Evolutionary conservation across 1,284 basidiomycete species (phyloP), one percentile per base, ranked within the genome.

Genomic region (Microbotryum saponariae): DNA sequence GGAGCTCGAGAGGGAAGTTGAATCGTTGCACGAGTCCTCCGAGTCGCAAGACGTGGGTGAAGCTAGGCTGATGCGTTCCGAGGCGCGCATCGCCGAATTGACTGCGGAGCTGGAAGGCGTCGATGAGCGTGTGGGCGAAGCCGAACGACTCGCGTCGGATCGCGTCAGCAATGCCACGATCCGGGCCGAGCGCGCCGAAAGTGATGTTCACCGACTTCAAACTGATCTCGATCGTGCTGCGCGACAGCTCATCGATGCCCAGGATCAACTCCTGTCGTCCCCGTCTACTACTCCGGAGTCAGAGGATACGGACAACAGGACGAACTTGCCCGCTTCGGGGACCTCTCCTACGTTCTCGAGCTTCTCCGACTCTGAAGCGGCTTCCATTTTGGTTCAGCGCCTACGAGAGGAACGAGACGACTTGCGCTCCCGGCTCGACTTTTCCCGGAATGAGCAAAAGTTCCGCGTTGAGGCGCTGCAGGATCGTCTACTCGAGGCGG

Each of bases 361-460:
- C 58, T n/a, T 23, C 20, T 23, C 29, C 53, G 37, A 54, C 46
- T 48, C 55, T 4, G 21, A 23, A n/a, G 42, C 33, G n/a, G 47
- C 63, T 2, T 46, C 27, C 6, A 47, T 61, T 33, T 60, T 68
- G 37, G 29, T 68, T 44, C 6, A 47, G 9, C 63, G 66, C 12
- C 60, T 68, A 1, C 63, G 66, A 14, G 66, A 65, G 31, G 66
- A 68, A 54, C 64, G 66, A 20, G 61, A 66, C 56, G 64, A 65
- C 23, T 57, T 68, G 16, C 66, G 66, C 8, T 33, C 29, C 1
- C 64, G 61, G 1, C 66, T 68, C 47, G 64, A 68, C 50, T 68
- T 63, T 44, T 58, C 64, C 4, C 56, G 66, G 2, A 58, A 52
- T 21, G 66, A 68, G n/a, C 53, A 61, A 9, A 29, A 50, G 21